These are phyloP conservation scores for Macrolepiota dolichaula DNA, from an alignment of 768 basidiomycete genomes.

Conservation along the genomic window DNA sequence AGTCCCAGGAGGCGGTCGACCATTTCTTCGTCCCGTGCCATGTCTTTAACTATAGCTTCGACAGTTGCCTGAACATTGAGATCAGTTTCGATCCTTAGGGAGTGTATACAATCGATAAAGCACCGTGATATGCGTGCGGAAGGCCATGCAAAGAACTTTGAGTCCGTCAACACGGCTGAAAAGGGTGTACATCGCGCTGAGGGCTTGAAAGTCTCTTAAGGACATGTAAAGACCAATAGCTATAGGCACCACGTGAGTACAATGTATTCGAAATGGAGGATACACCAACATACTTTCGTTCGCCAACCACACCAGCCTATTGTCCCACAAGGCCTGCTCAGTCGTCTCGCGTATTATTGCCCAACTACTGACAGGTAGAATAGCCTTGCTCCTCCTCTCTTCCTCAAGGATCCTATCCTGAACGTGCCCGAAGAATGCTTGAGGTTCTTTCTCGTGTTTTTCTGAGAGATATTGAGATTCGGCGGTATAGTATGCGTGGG, in stretches of 20 bases:
- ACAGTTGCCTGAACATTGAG: slow-evolving; percentile 45
- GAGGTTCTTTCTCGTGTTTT: slow-evolving; percentile 38
- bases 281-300: slow-evolving; percentile 24
- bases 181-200: slow-evolving; percentile 55
- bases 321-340: slow-evolving; percentile 47
- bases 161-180: slow-evolving; percentile 57
- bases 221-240: slow-evolving; percentile 55
- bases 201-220: slow-evolving; percentile 34
- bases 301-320: slow-evolving; percentile 36
- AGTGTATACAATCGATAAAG: slow-evolving; percentile 2
- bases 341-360: slow-evolving; percentile 47
- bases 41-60: slow-evolving; percentile 61
- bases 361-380: slow-evolving; percentile 52
- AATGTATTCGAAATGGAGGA: neutral
- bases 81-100: neutral
- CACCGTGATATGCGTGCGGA: slow-evolving; percentile 62
- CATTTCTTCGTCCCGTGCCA: slow-evolving; percentile 69
- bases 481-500: slow-evolving; percentile 47
- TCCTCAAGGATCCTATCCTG: slow-evolving; percentile 53
- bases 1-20: slow-evolving; percentile 67
- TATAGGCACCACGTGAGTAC: slow-evolving; percentile 19
- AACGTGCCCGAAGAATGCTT: slow-evolving; percentile 51
- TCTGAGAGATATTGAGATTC: slow-evolving; percentile 43
- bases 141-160: slow-evolving; percentile 54
- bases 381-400: slow-evolving; percentile 42